Base-by-base conservation (phyloP, 176 grass and related monocot genomes). In the Zea mays region DNA sequence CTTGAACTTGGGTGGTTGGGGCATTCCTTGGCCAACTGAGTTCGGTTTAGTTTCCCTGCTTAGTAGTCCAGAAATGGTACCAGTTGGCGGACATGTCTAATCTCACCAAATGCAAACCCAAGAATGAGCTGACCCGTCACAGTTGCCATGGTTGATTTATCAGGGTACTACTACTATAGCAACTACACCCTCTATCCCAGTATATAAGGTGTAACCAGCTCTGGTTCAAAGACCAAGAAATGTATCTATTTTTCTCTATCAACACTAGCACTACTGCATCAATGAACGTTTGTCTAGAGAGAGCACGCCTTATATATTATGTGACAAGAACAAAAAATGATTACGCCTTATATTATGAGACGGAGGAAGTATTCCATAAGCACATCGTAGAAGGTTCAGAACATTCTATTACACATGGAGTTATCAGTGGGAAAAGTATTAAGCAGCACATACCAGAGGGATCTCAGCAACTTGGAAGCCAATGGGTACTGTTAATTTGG, bases 401-500 rank as follows among this genome's bases (percentile, higher is more conserved):
- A 78, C 5, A 65, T 67, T 17, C 9, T 33, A 73, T 16, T 42
- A 59, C 34, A 67, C 14, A 57, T 74, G 47, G 34, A 82, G 3
- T 76, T 52, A 51, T 27, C 4, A 51, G 78, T 14, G 41, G 61
- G 13, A 35, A 33, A 51, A 50, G 42, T 33, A 81, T 8, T 56
- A 50, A 71, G 13, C 42, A 38, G 71, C 36, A 58, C 87, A 86
- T 97, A 97, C 95, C 80, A 97, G 63, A 49, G 95, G 95, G 46
- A 97, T 77, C 82, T 97, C 95, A 77, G 95, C 86, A 76, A 97
- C 79, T 74, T 97, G 95, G 83, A 92, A 94, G 77, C 95, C 95
- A 73, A 82, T 80, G 7, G 95, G 95, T 46, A 88, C 93, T 61
- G 91, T 97, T 63, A 97, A 71, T 88, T 97, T 97, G 78, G 87